Conservation (phyloP, 129 eudicot genomes). For the Scalesia atractyloides region DNA sequence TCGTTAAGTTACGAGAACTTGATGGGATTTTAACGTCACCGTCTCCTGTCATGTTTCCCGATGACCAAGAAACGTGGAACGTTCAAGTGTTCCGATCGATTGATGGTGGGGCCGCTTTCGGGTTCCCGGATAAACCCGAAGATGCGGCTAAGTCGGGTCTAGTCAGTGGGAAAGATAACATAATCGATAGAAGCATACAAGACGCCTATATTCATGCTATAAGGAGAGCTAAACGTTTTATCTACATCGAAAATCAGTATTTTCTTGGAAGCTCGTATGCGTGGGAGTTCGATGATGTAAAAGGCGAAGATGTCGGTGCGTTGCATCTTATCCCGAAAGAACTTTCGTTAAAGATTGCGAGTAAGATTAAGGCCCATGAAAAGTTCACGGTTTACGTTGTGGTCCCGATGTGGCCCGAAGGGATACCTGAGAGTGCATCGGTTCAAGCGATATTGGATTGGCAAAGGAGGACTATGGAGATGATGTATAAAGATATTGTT, state of each 20-base stretch:
- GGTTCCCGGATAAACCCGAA: conserved; percentile 74
- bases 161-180: conserved; percentile 82
- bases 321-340: conserved; percentile 81
- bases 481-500: conserved; percentile 78
- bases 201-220: conserved; percentile 87
- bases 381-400: conserved; percentile 80
- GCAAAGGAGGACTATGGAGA: conserved; percentile 88
- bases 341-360: conserved; percentile 68
- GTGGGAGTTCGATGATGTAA: conserved; percentile 55
- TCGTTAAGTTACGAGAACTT: conserved; percentile 65
- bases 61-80: conserved; percentile 74
- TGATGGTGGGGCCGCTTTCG: conserved; percentile 90
- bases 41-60: conserved; percentile 66
- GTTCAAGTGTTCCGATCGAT: conserved; percentile 78
- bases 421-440: conserved; percentile 80
- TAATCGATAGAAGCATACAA: conserved; percentile 80
- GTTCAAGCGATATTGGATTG: conserved; percentile 89
- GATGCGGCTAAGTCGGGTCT: conserved; percentile 76
- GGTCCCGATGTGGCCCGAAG: conserved; percentile 96
- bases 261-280: conserved; percentile 73
- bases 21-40: conserved; percentile 54
- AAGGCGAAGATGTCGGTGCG: conserved; percentile 74
- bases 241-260: conserved; percentile 82
- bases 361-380: conserved; percentile 79
- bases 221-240: conserved; percentile 70